phyloP scores from a whole-genome alignment of 805 yeast genomes.

The Candida lessepsii region DNA sequence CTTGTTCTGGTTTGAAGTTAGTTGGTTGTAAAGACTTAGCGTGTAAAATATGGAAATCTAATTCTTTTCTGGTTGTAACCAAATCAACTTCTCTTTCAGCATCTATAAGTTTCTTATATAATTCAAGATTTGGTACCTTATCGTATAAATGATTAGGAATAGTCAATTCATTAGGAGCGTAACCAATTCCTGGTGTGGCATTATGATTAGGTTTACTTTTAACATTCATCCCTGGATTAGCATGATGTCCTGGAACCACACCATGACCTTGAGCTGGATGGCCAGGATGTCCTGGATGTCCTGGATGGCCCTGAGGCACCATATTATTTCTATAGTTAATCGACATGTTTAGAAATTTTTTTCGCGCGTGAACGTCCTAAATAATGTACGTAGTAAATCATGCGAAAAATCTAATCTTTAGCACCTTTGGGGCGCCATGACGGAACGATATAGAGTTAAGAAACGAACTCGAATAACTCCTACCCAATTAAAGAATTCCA shows the following conservation, averaged over 20 bases:
- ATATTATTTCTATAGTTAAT: slow-evolving; percentile 3
- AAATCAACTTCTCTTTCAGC: slow-evolving; percentile 85
- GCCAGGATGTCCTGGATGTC: neutral
- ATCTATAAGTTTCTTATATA: slow-evolving; percentile 67
- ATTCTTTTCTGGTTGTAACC: slow-evolving; percentile 74
- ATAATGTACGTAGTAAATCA: too few species aligned
- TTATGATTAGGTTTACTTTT: slow-evolving; percentile 30
- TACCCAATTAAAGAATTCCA: slow-evolving; percentile 25
- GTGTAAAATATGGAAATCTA: slow-evolving; percentile 74
- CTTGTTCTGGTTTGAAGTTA: slow-evolving; percentile 45
- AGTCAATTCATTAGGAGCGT: slow-evolving; percentile 41
- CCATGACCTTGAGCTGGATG: slow-evolving; percentile 1
- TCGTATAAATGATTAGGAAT: slow-evolving; percentile 38
- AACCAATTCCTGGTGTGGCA: slow-evolving; percentile 39
- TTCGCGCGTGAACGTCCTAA: too few species aligned
- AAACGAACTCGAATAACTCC: slow-evolving; percentile 16
- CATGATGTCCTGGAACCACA: neutral
- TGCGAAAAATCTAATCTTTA: too few species aligned
- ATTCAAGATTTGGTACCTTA: slow-evolving; percentile 65
- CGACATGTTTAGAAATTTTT: slow-evolving; percentile 3
- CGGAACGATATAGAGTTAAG: slow-evolving; percentile 13
- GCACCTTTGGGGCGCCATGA: neutral
- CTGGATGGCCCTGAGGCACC: slow-evolving; percentile 3
- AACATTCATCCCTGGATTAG: neutral
- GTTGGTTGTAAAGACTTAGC: slow-evolving; percentile 40